A percentile compares a stretch with the other conserved stretches of the same genome.
Conservation (phyloP, 768 basidiomycete species). For the Neoboletus magnificus region DNA sequence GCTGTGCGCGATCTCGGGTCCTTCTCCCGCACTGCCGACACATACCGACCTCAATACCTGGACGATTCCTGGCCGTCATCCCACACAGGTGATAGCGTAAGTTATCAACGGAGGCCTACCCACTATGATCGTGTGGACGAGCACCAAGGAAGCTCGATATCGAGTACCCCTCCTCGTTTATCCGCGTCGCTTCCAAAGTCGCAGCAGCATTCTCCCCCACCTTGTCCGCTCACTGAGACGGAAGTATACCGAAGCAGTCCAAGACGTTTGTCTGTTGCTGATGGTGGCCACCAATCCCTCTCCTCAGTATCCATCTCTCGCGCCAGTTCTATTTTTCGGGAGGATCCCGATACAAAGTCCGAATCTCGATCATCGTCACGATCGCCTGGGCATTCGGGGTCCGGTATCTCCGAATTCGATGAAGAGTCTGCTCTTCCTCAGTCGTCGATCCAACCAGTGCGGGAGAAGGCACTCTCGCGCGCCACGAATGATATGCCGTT, state of each 20-base stretch:
- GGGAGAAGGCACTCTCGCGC: conserved; percentile 31
- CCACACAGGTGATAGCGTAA: conserved; percentile 32
- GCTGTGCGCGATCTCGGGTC: conserved; percentile 40
- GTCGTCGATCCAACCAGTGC: conserved; percentile 30
- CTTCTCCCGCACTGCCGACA: conserved; percentile 39
- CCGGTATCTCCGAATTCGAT: conserved; percentile 28
- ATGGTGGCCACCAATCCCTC: conserved; percentile 16
- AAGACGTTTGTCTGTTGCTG: conserved; percentile 1
- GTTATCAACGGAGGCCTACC: conserved; percentile 18
- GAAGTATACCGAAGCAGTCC: conserved; percentile 3
- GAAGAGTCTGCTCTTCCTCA: conserved; percentile 18
- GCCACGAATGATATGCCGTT: conserved; percentile 11
- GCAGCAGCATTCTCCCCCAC: conserved; percentile 24
- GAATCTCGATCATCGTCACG: conserved; percentile 50
- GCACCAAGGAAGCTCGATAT: conserved; percentile 29
- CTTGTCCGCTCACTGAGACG: conserved; percentile 11
- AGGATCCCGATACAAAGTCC: conserved; percentile 32
- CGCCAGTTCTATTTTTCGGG: conserved; percentile 28
- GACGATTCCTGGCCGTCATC: conserved; percentile 32
- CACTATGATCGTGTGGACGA: conserved; percentile 27
- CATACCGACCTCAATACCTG: conserved; percentile 49
- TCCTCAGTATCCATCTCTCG: conserved; percentile 24
- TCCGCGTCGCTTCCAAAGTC: conserved; percentile 13
- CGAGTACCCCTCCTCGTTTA: conserved; percentile 32
- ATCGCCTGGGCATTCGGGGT: conserved; percentile 40